These are phyloP conservation scores for Myrica gale DNA, from an alignment of 306 rosid species.

Conservation along the genomic window DNA sequence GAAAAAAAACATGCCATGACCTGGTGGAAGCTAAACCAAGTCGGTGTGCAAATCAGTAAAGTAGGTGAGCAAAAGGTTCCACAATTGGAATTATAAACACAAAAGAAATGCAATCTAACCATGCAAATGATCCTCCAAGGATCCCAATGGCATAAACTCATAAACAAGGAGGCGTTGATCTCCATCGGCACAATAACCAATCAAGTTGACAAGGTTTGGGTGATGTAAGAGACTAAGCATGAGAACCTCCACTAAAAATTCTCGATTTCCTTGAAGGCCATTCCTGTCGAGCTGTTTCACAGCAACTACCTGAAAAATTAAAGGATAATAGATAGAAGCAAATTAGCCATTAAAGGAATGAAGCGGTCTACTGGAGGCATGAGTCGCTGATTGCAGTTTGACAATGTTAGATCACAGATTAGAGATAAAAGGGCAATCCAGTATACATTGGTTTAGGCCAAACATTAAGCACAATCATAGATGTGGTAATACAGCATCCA, in stretches of 20 bases:
- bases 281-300: conserved; percentile 83
- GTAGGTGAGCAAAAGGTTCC: conserved; percentile 7
- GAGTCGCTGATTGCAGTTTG: neutral
- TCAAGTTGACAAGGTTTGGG: conserved; percentile 90
- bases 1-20: neutral
- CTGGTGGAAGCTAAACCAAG: neutral
- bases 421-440: no score
- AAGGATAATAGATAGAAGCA: conserved; percentile 5
- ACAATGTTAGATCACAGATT: neutral
- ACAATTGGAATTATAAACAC: conserved; percentile 5
- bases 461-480: neutral
- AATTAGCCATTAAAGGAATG: neutral
- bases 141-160: conserved; percentile 97
- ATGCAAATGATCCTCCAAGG: conserved; percentile 98
- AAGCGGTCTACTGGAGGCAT: neutral
- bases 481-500: neutral
- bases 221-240: conserved; percentile 99
- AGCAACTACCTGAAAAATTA: conserved; percentile 63
- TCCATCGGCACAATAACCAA: conserved; percentile 89
- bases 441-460: neutral
- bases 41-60: neutral
- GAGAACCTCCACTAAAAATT: conserved; percentile 96
- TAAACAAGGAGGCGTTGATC: conserved; percentile 84
- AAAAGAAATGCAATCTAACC: conserved; percentile 58
- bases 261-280: conserved; percentile 78